Conservation (phyloP, 2,329 filamentous ascomycete genomes). For the Botrytis cinerea region DNA sequence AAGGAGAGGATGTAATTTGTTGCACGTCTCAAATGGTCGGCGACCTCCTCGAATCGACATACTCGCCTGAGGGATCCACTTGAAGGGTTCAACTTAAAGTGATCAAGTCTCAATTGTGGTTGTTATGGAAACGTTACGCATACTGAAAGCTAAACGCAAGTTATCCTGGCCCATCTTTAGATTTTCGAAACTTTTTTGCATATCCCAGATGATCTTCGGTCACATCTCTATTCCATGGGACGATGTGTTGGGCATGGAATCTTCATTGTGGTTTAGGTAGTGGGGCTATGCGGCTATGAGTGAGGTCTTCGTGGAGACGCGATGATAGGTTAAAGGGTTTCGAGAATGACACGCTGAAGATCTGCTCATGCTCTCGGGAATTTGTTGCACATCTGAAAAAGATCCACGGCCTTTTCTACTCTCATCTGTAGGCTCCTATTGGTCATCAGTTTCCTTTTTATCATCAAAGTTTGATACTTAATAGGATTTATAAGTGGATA, state of each 20-base stretch:
- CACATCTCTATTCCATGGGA: not conserved
- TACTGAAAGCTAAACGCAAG: not conserved
- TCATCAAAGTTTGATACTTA: not conserved
- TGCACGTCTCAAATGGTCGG: not conserved
- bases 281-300: not conserved
- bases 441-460: not conserved
- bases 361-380: not conserved
- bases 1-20: not conserved
- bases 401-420: not conserved
- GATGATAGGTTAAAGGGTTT: not conserved
- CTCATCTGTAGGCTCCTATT: not conserved
- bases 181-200: not conserved
- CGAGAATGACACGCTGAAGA: not conserved
- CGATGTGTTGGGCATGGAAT: not conserved
- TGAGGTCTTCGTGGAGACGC: not conserved
- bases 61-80: not conserved
- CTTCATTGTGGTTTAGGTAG: not conserved
- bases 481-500: not conserved
- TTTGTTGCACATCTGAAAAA: not conserved
- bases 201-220: not conserved
- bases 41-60: not conserved
- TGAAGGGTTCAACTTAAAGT: not conserved
- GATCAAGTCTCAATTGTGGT: not conserved
- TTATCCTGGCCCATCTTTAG: not conserved
- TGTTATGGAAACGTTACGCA: not conserved